phyloP scores from a whole-genome alignment of 192 early-diverging fungal genomes.

The Mycoemilia scoparia region DNA sequence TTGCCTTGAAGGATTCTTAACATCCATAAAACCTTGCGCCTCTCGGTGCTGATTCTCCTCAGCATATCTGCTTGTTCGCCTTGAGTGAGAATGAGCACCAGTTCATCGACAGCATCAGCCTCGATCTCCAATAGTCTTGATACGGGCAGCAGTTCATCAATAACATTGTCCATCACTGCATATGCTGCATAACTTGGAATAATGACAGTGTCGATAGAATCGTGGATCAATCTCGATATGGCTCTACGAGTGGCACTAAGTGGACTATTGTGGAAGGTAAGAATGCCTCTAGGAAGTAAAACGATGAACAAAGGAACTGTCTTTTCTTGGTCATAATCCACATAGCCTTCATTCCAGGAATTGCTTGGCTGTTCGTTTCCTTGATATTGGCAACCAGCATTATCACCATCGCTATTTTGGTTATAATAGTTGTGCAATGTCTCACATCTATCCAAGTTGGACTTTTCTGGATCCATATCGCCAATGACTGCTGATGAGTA shows the following conservation, averaged over 20 bases:
- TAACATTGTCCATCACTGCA: slow-evolving; percentile 84
- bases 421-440: too few relatives aligned
- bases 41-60: slow-evolving; percentile 50
- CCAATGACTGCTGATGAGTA: too few relatives aligned
- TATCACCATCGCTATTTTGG: too few relatives aligned
- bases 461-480: too few relatives aligned
- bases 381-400: too few relatives aligned
- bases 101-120: slow-evolving; percentile 88
- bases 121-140: slow-evolving; percentile 80
- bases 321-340: slow-evolving; percentile 18
- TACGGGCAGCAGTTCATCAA: slow-evolving; percentile 77
- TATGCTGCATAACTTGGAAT: slow-evolving; percentile 80
- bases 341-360: too few relatives aligned
- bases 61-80: slow-evolving; percentile 68
- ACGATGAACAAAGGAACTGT: slow-evolving; percentile 23
- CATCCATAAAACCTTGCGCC: slow-evolving; percentile 48
- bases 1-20: slow-evolving; percentile 52
- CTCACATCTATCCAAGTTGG: too few relatives aligned
- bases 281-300: slow-evolving; percentile 12
- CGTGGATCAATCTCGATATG: slow-evolving; percentile 35
- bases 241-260: slow-evolving; percentile 23
- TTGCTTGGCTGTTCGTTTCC: too few relatives aligned
- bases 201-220: slow-evolving; percentile 11
- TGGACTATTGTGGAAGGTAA: slow-evolving; percentile 17
- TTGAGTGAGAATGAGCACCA: slow-evolving; percentile 76